Percentiles rank a stretch among this genome's conserved stretches.
Evolutionary conservation across 257 asterid genomes (phyloP).

Genomic region (Henckelia pumila): DNA sequence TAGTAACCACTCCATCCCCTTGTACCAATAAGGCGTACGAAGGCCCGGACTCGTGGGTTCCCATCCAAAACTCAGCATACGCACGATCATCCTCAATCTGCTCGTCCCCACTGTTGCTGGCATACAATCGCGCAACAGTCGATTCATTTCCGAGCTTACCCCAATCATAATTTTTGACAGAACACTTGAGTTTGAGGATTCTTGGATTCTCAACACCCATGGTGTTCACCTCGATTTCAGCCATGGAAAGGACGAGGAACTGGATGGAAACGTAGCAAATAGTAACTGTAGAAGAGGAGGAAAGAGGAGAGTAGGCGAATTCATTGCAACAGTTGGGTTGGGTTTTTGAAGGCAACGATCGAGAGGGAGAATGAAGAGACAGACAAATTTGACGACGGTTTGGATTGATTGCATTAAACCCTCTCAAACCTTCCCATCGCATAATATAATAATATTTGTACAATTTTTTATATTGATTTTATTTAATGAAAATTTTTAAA

Average conservation of each 20-base stretch:
- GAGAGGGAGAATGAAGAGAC: slow-evolving; percentile 33
- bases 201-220: slow-evolving; percentile 43
- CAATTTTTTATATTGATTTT: too few relatives aligned
- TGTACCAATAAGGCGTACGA: slow-evolving; percentile 34
- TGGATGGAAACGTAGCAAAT: background rate
- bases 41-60: slow-evolving; percentile 87
- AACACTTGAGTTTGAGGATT: slow-evolving; percentile 49
- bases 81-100: slow-evolving; percentile 38
- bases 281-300: background rate
- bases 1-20: slow-evolving; percentile 6
- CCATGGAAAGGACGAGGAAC: slow-evolving; percentile 13
- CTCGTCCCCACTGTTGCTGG: slow-evolving; percentile 43
- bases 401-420: background rate
- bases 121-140: slow-evolving; percentile 52
- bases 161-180: slow-evolving; percentile 76
- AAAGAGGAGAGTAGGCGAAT: slow-evolving; percentile 4
- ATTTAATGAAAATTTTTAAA: too few relatives aligned
- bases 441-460: too few relatives aligned
- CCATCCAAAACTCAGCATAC: slow-evolving; percentile 93
- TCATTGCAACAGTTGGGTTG: slow-evolving; percentile 26
- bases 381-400: slow-evolving; percentile 21
- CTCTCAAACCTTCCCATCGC: too few relatives aligned
- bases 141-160: slow-evolving; percentile 55
- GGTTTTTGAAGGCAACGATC: slow-evolving; percentile 35
- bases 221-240: background rate